Evolutionary conservation across 352 stramenopile genomes (phyloP).

Genomic region (Phytophthora multivora): DNA sequence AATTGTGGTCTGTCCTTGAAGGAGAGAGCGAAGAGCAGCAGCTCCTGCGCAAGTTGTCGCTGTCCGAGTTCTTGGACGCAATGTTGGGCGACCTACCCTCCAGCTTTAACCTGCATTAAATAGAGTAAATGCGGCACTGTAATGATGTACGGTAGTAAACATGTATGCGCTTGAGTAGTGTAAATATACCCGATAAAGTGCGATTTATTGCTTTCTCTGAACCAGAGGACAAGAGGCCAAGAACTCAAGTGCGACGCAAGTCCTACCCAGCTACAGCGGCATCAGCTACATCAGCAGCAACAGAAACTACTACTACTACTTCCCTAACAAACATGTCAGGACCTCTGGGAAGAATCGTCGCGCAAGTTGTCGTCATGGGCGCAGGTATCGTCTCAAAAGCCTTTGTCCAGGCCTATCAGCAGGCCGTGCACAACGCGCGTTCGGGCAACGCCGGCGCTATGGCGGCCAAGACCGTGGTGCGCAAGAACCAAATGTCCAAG

Average conservation of each 20-base stretch:
- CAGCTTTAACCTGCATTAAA: constrained; percentile 38
- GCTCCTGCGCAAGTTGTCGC: constrained; percentile 50
- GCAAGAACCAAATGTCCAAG: constrained; percentile 81
- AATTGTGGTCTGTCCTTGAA: constrained; percentile 44
- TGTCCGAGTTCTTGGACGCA: constrained; percentile 56
- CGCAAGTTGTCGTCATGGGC: constrained; percentile 85
- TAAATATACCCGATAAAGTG: background rate
- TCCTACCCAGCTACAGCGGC: no score
- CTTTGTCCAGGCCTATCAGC: constrained; percentile 90
- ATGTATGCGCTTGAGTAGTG: background rate
- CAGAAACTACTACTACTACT: constrained; percentile 10
- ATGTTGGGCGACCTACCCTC: constrained; percentile 47
- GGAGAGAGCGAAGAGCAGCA: constrained; percentile 49
- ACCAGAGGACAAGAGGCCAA: constrained; percentile 19
- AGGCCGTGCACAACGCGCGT: constrained; percentile 88
- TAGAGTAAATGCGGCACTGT: background rate
- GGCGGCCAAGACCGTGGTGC: constrained; percentile 64
- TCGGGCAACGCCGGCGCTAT: constrained; percentile 69
- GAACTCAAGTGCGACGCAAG: background rate
- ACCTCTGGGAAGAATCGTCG: constrained; percentile 79
- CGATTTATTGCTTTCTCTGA: constrained; percentile 11
- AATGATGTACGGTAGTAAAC: no score
- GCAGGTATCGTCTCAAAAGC: constrained; percentile 83
- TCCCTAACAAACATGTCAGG: constrained; percentile 63
- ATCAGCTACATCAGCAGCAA: constrained; percentile 1